Evolutionary conservation across 257 asterid genomes (phyloP).

Genomic region (Gentiana straminea): DNA sequence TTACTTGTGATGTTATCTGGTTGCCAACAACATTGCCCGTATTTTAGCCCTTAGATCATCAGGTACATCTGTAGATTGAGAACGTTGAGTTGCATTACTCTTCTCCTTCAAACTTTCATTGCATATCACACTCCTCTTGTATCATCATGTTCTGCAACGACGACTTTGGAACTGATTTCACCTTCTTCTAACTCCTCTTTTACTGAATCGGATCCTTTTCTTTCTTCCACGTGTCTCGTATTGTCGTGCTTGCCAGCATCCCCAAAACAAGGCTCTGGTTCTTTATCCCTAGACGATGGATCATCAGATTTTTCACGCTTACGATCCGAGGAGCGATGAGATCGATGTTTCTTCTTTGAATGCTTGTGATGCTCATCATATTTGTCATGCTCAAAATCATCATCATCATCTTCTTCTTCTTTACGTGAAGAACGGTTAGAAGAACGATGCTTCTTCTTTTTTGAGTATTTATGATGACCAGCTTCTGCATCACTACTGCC

Average conservation of each 20-base stretch:
- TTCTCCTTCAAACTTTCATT: constrained; percentile 32
- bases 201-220: constrained; percentile 13
- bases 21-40: constrained; percentile 41
- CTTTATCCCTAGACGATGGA: constrained; percentile 26
- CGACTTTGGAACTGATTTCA: constrained; percentile 47
- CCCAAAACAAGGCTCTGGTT: constrained; percentile 26
- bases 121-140: constrained; percentile 22
- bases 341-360: constrained; percentile 38
- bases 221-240: constrained; percentile 6
- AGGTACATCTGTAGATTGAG: constrained; percentile 41
- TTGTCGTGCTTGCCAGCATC: constrained; percentile 13
- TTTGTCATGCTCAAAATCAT: constrained; percentile 10
- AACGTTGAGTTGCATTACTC: constrained; percentile 29
- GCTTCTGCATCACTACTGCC: constrained; percentile 7
- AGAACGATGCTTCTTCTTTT: constrained; percentile 26
- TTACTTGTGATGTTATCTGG: constrained; percentile 6
- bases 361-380: constrained; percentile 16
- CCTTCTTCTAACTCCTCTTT: constrained; percentile 65
- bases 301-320: constrained; percentile 17
- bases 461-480: constrained; percentile 21
- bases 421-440: constrained; percentile 25
- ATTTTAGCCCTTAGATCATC: constrained; percentile 84
- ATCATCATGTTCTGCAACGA: constrained; percentile 22
- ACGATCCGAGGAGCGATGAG: constrained; percentile 27
- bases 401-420: constrained; percentile 10